phyloP scores from a whole-genome alignment of 1,284 basidiomycete genomes.

The Tausonia pullulans region DNA sequence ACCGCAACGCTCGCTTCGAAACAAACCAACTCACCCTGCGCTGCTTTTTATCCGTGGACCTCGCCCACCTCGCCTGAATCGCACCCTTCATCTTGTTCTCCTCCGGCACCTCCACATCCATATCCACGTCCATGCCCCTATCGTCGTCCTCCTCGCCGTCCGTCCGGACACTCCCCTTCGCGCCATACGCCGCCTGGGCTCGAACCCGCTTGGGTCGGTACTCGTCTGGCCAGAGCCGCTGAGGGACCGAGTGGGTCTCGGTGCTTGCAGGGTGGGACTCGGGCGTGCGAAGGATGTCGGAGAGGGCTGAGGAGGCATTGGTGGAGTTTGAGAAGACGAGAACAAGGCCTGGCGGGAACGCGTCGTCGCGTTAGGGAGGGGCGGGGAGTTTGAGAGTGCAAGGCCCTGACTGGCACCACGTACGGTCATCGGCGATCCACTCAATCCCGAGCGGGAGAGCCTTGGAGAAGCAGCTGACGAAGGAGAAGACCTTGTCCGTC shows the following conservation, averaged over 20 bases:
- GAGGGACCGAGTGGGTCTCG: not conserved
- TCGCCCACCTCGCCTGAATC: not conserved
- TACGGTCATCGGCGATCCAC: slow-evolving; percentile 7
- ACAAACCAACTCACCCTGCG: not conserved
- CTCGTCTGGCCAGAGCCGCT: slow-evolving; percentile 7
- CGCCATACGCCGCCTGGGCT: too few relatives aligned
- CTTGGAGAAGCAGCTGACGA: not conserved
- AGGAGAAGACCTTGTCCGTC: slow-evolving; percentile 9
- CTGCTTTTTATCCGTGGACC: not conserved
- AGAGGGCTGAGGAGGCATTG: not conserved
- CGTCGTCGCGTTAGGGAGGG: too few relatives aligned
- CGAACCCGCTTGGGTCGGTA: not conserved
- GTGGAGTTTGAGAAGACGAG: not conserved
- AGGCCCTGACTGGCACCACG: not conserved
- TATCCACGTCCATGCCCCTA: slow-evolving; percentile 1
- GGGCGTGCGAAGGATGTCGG: not conserved
- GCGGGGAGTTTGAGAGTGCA: not conserved
- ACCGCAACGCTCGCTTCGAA: too few relatives aligned
- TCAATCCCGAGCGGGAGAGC: slow-evolving; percentile 8
- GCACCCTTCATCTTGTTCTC: not conserved
- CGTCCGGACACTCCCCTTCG: not conserved
- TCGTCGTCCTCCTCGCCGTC: not conserved
- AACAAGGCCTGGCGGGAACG: not conserved
- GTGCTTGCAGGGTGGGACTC: not conserved
- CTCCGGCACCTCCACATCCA: not conserved